These are phyloP conservation scores for Chaetomium globosum DNA, from an alignment of 2,329 filamentous ascomycete species.

Conservation along the genomic window DNA sequence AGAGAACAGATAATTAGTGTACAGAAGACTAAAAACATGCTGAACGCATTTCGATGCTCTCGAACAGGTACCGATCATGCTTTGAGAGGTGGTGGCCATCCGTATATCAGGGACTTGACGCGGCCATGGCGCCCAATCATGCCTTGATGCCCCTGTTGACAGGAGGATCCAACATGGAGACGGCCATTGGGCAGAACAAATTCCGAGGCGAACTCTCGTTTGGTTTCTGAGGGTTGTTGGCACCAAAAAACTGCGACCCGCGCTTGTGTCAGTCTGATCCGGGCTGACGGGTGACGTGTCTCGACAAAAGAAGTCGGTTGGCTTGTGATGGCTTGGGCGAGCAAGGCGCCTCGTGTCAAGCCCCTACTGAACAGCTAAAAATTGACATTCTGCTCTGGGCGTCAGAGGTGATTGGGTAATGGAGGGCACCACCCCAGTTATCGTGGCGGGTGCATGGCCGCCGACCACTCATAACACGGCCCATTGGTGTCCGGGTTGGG, in stretches of 20 bases:
- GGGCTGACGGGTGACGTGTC: slow-evolving; percentile 16
- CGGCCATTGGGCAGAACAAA: not conserved
- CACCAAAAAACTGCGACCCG: not conserved
- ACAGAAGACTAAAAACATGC: slow-evolving; percentile 6
- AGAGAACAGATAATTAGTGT: slow-evolving; percentile 11
- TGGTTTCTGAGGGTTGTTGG: not conserved
- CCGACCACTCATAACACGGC: not conserved
- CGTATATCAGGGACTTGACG: slow-evolving; percentile 8
- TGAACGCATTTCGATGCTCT: not conserved
- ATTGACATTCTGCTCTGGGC: slow-evolving; percentile 1
- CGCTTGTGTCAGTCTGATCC: slow-evolving; percentile 7
- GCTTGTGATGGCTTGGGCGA: not conserved
- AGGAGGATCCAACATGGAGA: slow-evolving; percentile 10
- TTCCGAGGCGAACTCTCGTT: not conserved
- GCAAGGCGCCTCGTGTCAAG: slow-evolving; percentile 7
- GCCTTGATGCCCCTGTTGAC: not conserved
- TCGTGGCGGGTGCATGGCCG: not conserved
- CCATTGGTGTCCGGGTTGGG: not conserved
- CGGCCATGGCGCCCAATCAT: slow-evolving; percentile 12
- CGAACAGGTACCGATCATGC: no score
- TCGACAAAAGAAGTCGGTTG: slow-evolving; percentile 5
- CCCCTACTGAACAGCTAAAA: not conserved
- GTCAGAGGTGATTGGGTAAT: not conserved
- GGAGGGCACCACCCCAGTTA: not conserved
- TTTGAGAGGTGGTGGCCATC: not conserved